phyloP scores from a whole-genome alignment of 225 moss, liverwort and hornwort species.

The Anthoceros angustus region DNA sequence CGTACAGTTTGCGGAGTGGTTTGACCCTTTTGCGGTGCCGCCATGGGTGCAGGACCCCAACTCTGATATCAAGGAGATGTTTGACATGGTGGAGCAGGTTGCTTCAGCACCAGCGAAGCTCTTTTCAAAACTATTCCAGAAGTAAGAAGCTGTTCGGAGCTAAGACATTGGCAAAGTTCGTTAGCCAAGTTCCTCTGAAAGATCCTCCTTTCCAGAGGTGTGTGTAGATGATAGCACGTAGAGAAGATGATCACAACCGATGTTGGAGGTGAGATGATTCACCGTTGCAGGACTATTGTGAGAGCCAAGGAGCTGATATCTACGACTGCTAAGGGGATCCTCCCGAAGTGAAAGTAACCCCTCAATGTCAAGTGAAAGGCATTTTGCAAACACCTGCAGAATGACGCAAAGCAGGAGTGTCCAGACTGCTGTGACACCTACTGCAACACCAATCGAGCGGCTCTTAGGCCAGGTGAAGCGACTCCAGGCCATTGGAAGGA shows the following conservation, averaged over 20 bases:
- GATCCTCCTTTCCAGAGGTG: no score
- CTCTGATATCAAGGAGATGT: conserved; percentile 89
- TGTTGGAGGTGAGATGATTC: conserved; percentile 28
- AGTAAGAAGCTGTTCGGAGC: conserved; percentile 12
- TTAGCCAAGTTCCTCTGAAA: no score
- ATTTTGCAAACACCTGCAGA: neutral
- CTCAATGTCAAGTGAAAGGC: neutral
- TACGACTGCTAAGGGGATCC: conserved; percentile 47
- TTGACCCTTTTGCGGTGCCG: neutral
- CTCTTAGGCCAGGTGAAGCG: conserved; percentile 47
- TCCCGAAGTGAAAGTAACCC: conserved; percentile 21
- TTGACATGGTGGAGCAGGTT: conserved; percentile 98
- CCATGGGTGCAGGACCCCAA: conserved; percentile 58
- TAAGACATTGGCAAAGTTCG: no score
- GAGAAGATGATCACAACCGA: no score
- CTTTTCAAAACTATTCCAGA: conserved; percentile 63
- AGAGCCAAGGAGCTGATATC: conserved; percentile 55
- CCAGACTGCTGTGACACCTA: conserved; percentile 8
- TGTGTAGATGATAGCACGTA: no score
- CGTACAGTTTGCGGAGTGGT: neutral
- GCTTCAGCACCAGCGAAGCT: conserved; percentile 83
- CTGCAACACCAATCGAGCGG: conserved; percentile 44
- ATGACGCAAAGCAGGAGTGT: neutral
- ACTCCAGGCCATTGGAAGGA: conserved; percentile 74
- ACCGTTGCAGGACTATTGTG: conserved; percentile 38